Evolutionary conservation across 257 asterid species (phyloP).

Genomic region (Leonotis leonurus): DNA sequence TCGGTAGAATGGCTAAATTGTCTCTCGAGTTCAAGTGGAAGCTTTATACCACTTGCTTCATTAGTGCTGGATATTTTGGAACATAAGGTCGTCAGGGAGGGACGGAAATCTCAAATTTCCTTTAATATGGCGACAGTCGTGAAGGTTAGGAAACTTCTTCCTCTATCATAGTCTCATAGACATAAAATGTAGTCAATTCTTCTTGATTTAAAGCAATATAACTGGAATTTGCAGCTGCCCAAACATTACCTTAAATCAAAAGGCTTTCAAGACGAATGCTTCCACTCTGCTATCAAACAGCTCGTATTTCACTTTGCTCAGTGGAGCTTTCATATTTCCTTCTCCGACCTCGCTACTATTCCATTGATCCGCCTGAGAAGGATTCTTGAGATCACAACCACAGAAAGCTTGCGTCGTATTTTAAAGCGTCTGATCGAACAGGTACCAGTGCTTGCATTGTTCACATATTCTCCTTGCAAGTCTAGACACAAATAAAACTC

Average conservation of each 20-base stretch:
- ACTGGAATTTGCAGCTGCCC: slow-evolving; percentile 59
- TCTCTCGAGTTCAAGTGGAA: slow-evolving; percentile 65
- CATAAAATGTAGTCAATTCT: not conserved
- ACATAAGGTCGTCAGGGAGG: slow-evolving; percentile 60
- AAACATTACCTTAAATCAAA: slow-evolving; percentile 60
- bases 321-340: slow-evolving; percentile 87
- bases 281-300: slow-evolving; percentile 56
- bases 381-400: slow-evolving; percentile 42
- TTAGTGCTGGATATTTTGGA: slow-evolving; percentile 70
- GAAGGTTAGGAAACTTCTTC: slow-evolving; percentile 50
- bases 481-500: not conserved
- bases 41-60: slow-evolving; percentile 71
- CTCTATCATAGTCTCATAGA: not conserved
- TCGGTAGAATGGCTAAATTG: slow-evolving; percentile 80
- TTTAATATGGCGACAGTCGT: slow-evolving; percentile 42
- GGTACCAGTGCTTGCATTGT: slow-evolving; percentile 36
- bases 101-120: slow-evolving; percentile 38
- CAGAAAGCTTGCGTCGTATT: slow-evolving; percentile 53
- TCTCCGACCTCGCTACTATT: slow-evolving; percentile 79
- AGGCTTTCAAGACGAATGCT: slow-evolving; percentile 73
- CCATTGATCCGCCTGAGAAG: slow-evolving; percentile 66
- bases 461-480: not conserved
- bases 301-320: slow-evolving; percentile 69
- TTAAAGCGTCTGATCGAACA: slow-evolving; percentile 80
- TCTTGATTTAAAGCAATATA: slow-evolving; percentile 9